Percentiles rank a stretch among this genome's conserved stretches.
These are phyloP conservation scores for Kodamaea jinghongensis DNA, from an alignment of 805 yeast species.

Conservation along the genomic window DNA sequence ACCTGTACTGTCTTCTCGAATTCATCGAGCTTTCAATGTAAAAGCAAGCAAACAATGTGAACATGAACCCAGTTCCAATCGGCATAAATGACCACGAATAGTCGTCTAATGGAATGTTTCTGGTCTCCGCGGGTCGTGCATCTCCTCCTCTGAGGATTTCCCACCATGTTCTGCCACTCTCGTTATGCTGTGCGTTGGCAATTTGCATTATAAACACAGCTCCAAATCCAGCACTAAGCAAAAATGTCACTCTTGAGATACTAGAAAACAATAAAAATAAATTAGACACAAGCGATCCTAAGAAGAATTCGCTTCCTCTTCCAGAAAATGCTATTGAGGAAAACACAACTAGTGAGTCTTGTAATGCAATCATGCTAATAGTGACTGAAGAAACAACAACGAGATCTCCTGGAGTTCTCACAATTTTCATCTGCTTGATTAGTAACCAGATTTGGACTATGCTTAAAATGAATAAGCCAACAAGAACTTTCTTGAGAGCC, in stretches of 20 bases:
- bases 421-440: constrained; percentile 65
- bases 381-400: constrained; percentile 56
- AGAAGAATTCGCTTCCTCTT: constrained; percentile 41
- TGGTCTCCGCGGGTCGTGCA: constrained; percentile 11
- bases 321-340: constrained; percentile 56
- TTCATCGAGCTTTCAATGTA: constrained; percentile 29
- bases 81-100: constrained; percentile 22
- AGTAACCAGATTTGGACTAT: constrained; percentile 52
- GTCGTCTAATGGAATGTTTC: constrained; percentile 17
- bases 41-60: constrained; percentile 43
- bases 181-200: constrained; percentile 68
- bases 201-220: constrained; percentile 69
- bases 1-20: constrained; percentile 53
- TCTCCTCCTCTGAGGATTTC: constrained; percentile 57
- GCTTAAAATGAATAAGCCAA: constrained; percentile 45
- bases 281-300: constrained; percentile 1
- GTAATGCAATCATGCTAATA: constrained; percentile 61
- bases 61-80: constrained; percentile 25
- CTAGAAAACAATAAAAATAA: constrained; percentile 67
- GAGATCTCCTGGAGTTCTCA: constrained; percentile 77
- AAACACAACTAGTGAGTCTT: constrained; percentile 72
- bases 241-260: constrained; percentile 65
- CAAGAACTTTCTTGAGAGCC: constrained; percentile 40
- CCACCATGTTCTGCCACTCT: constrained; percentile 62
- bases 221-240: constrained; percentile 71